These are phyloP conservation scores for Hypoxylon sp. DNA, from an alignment of 2,329 filamentous ascomycete genomes.

Conservation along the genomic window DNA sequence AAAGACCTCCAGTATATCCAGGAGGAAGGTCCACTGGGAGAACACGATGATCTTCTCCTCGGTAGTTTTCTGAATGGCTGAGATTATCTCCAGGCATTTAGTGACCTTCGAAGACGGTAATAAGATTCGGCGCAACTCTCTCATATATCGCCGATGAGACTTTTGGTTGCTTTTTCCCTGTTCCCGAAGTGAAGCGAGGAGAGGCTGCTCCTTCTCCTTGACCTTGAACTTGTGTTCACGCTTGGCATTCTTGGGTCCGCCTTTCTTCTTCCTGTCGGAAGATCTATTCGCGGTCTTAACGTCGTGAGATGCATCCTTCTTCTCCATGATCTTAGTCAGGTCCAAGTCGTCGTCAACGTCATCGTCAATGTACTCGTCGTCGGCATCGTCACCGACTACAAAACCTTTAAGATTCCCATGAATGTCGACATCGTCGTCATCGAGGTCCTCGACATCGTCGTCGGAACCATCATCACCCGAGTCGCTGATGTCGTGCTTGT, in stretches of 20 bases:
- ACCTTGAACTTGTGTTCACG: constrained; percentile 52
- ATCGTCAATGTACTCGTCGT: constrained; percentile 48
- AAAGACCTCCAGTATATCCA: constrained; percentile 81
- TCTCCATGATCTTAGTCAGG: too few relatives aligned
- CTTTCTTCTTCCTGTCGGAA: constrained; percentile 48
- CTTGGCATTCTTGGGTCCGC: constrained; percentile 34
- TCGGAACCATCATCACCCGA: constrained; percentile 47
- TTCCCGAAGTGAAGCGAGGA: constrained; percentile 67
- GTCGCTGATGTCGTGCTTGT: constrained; percentile 50
- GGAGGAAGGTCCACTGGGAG: constrained; percentile 82
- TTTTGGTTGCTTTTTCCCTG: constrained; percentile 72
- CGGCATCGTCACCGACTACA: constrained; percentile 53
- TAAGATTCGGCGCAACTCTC: constrained; percentile 75
- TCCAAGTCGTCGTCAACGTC: constrained; percentile 52
- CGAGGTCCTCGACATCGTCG: constrained; percentile 52
- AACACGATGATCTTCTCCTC: constrained; percentile 85
- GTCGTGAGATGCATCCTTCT: not conserved
- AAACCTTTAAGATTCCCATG: constrained; percentile 46
- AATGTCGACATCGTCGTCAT: constrained; percentile 47
- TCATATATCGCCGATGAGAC: constrained; percentile 76
- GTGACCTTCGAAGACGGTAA: constrained; percentile 80
- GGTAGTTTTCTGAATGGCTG: constrained; percentile 56
- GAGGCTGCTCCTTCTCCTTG: constrained; percentile 53
- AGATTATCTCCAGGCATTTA: constrained; percentile 74
- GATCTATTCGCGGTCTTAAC: too few relatives aligned